These are phyloP conservation scores for Truncatella angustata DNA, from an alignment of 2,329 filamentous ascomycete genomes.

Conservation along the genomic window DNA sequence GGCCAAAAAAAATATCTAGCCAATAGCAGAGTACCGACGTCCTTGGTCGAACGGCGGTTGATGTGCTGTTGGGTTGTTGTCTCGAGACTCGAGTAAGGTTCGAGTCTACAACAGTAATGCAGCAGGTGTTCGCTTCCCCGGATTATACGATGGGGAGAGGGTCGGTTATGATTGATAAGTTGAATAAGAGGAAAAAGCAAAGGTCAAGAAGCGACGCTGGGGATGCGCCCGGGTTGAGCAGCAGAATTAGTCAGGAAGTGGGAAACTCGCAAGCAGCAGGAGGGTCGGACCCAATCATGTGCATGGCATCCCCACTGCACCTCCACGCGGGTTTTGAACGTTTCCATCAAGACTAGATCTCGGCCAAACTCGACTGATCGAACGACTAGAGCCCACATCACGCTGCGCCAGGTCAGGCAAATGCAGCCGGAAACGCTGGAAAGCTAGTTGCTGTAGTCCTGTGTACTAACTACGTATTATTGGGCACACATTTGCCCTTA, in stretches of 20 bases:
- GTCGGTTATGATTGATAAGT: conserved; percentile 4
- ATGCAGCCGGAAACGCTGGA: background rate
- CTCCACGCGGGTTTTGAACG: no score
- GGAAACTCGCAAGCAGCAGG: conserved; percentile 2
- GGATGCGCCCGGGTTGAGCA: background rate
- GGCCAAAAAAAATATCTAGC: background rate
- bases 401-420: background rate
- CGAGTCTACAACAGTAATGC: no score
- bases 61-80: no score
- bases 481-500: no score
- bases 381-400: no score
- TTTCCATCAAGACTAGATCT: no score
- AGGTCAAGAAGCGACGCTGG: background rate
- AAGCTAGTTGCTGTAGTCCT: no score
- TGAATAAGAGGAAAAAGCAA: conserved; percentile 8
- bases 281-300: background rate
- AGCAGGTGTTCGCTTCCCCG: background rate
- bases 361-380: no score
- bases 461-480: no score
- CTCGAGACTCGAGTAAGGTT: no score
- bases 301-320: background rate
- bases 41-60: background rate
- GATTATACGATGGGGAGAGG: conserved; percentile 1
- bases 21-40: no score
- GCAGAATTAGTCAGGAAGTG: conserved; percentile 8